Base-by-base conservation (phyloP, 1,284 basidiomycete genomes). In the Moesziomyces sp. region DNA sequence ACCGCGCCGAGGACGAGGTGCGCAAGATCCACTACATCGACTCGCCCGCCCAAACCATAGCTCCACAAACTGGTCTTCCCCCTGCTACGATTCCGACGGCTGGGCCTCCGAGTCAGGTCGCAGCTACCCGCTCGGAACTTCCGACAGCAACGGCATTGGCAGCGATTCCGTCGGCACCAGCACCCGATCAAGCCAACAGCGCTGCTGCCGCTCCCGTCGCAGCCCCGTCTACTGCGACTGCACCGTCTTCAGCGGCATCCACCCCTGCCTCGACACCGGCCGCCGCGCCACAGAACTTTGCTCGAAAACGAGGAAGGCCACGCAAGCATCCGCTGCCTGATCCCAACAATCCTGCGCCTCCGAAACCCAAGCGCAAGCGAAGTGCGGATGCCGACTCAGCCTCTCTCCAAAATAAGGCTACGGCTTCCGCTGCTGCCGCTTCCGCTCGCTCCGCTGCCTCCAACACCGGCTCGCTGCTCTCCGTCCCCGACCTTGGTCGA, bases 1-100 rank as follows among this genome's bases (percentile, higher is more conserved):
- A 43, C 11, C 58, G 57, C 28, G 50, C 46, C 10, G 69, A 66
- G 4, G 69, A 72, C 23, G 64, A 64, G 23, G 58, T 54, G 46
- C 63, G 67, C 42, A 66, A 55, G 56, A 74, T 74, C 21, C 67
- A 74, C 44, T 63, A 74, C 42, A 66, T 74, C 28, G 67, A 74
- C 16, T 44, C 65, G n/a, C 53, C 62, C 19, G 34, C 51, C 53
- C 51, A 52, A 40, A 18, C 16, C 16, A 40, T 40, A 11, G 18
- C 38, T 18, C 38, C 38, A n/a, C 38, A 18, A 18, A 7, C 18
- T 18, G 16, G 38, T 18, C 14, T 40, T 18, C 38, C 11, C 16
- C 26, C 16, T 5, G 24, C 9, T 16, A 21, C 52, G 21, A 46
- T 21, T 21, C 18, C 28, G 3, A 30, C 46, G 14, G 21, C 50